These are phyloP conservation scores for Linnemannia elongata DNA, from an alignment of 192 early-diverging fungal species.

Conservation along the genomic window DNA sequence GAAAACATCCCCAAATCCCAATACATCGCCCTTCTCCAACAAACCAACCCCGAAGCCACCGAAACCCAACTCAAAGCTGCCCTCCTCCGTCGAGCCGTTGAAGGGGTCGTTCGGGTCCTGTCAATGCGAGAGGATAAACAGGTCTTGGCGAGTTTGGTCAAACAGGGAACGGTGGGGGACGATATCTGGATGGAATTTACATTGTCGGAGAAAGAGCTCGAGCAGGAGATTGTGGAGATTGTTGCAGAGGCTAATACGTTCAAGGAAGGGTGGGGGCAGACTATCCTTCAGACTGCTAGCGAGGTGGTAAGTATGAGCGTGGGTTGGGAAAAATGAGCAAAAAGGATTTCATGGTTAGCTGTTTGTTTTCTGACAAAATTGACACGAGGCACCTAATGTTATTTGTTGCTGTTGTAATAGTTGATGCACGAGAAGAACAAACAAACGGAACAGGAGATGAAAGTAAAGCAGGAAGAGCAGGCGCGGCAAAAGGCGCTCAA, in stretches of 20 bases:
- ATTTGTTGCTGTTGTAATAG: not conserved
- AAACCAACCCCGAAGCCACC: slow-evolving; percentile 69
- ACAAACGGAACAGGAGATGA: slow-evolving; percentile 65
- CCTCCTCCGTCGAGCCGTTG: slow-evolving; percentile 85
- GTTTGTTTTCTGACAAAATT: not conserved
- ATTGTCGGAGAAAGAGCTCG: slow-evolving; percentile 83
- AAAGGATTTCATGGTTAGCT: not conserved
- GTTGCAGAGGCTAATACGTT: slow-evolving; percentile 87
- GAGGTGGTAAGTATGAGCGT: slow-evolving; percentile 71
- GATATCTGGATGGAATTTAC: slow-evolving; percentile 83
- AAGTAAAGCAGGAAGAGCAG: slow-evolving; percentile 60
- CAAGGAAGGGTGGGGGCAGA: slow-evolving; percentile 84
- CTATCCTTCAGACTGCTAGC: slow-evolving; percentile 85
- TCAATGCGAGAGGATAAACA: slow-evolving; percentile 87
- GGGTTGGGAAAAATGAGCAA: too few species aligned
- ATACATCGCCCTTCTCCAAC: slow-evolving; percentile 73
- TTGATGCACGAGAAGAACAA: slow-evolving; percentile 65
- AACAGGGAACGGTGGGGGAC: slow-evolving; percentile 85
- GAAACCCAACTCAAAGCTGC: slow-evolving; percentile 77
- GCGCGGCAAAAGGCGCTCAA: slow-evolving; percentile 61
- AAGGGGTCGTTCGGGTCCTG: slow-evolving; percentile 78
- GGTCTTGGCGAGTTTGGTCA: slow-evolving; percentile 79
- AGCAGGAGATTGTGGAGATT: slow-evolving; percentile 84
- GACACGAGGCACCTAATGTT: not conserved
- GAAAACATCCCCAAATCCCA: slow-evolving; percentile 71